Evolutionary conservation across 345 rosid species (phyloP).

Genomic region (Corchorus capsularis): DNA sequence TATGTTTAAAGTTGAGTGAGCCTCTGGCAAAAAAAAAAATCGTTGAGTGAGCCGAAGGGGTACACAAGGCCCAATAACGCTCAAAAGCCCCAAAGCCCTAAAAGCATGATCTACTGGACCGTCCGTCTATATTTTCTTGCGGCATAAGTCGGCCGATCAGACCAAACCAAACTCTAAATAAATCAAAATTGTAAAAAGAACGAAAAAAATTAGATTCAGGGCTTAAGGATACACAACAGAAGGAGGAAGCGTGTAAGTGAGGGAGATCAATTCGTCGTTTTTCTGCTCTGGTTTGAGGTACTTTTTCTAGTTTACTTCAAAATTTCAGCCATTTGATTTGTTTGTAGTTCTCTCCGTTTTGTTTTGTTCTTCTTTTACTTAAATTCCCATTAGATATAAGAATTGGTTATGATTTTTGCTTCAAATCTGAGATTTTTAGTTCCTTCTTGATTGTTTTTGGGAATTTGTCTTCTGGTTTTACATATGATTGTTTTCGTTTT

Average conservation of each 20-base stretch:
- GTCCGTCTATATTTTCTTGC: slow-evolving; percentile 1
- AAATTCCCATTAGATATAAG: background rate
- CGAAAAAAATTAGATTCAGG: background rate
- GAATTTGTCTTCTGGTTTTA: background rate
- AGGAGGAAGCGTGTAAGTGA: background rate
- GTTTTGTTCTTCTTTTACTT: background rate
- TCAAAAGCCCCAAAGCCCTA: background rate
- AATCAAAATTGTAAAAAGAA: background rate
- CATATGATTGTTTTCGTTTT: too few species aligned
- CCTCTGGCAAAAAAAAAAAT: too few species aligned
- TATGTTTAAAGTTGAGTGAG: background rate
- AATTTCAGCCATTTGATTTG: background rate
- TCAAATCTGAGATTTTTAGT: background rate
- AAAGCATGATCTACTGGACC: background rate
- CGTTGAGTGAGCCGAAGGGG: background rate
- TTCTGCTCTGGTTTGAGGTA: background rate
- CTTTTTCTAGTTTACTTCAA: background rate
- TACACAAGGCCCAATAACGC: background rate
- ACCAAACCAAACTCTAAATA: too few species aligned
- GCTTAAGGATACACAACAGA: background rate
- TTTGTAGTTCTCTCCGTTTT: background rate
- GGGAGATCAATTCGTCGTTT: background rate
- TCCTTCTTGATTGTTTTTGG: background rate
- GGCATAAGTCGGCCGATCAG: background rate
- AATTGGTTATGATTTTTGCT: background rate